These are phyloP conservation scores for Populus tomentosa DNA, from an alignment of 441 rosid species.

Conservation along the genomic window DNA sequence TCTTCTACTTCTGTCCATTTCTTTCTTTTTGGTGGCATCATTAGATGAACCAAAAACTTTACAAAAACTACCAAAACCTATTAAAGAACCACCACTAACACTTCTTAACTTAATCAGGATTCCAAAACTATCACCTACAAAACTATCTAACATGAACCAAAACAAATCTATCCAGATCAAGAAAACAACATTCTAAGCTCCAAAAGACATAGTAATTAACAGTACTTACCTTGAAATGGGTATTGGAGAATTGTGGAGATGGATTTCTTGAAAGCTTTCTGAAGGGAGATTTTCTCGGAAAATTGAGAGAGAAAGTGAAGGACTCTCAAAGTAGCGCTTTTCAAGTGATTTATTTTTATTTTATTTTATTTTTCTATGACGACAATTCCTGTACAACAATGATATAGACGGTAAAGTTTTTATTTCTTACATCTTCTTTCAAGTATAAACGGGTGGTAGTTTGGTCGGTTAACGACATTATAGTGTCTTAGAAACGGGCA, in stretches of 20 bases:
- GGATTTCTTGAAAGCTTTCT: neutral
- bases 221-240: slow-evolving; percentile 22
- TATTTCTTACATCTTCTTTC: neutral
- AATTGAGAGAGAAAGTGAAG: slow-evolving; percentile 24
- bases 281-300: slow-evolving; percentile 23
- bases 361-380: neutral
- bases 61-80: slow-evolving; percentile 1
- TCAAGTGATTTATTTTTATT: neutral
- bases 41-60: slow-evolving; percentile 11
- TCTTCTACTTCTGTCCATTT: slow-evolving; percentile 86
- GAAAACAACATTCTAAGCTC: slow-evolving; percentile 19
- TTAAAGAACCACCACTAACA: neutral
- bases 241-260: neutral
- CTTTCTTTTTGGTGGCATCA: slow-evolving; percentile 59
- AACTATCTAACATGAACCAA: slow-evolving; percentile 11
- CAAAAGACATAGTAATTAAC: neutral
- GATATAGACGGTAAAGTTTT: neutral
- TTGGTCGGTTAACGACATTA: neutral
- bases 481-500: neutral
- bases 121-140: slow-evolving; percentile 9
- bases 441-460: neutral
- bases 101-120: slow-evolving; percentile 1
- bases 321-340: slow-evolving; percentile 10
- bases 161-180: slow-evolving; percentile 19
- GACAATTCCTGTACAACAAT: neutral